phyloP scores from a whole-genome alignment of 2,329 filamentous ascomycete genomes.

The Venturia asperata region DNA sequence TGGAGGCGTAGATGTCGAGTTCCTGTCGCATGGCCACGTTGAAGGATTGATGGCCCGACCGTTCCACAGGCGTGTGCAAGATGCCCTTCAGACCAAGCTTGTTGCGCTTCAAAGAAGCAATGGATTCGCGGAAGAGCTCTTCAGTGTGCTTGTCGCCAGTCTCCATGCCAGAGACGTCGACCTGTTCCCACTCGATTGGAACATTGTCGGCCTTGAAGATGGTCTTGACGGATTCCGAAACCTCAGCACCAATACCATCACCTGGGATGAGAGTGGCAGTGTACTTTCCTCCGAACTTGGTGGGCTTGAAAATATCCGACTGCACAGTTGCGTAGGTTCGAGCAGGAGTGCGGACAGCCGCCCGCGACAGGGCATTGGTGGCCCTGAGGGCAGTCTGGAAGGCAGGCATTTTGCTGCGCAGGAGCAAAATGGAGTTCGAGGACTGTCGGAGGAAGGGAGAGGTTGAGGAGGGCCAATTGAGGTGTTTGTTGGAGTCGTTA shows the following conservation, averaged over 20 bases:
- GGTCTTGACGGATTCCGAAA: conserved; percentile 96
- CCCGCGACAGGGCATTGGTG: neutral
- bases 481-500: conserved; percentile 7
- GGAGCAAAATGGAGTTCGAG: neutral
- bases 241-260: conserved; percentile 96
- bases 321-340: conserved; percentile 55
- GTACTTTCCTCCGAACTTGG: conserved; percentile 99
- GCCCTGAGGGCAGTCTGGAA: conserved; percentile 12
- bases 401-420: conserved; percentile 11
- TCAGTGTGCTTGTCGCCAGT: conserved; percentile 80
- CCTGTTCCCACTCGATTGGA: conserved; percentile 96
- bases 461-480: neutral
- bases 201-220: conserved; percentile 99
- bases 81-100: conserved; percentile 99
- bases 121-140: conserved; percentile 90
- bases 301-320: conserved; percentile 97
- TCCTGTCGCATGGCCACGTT: conserved; percentile 98
- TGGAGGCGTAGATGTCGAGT: conserved; percentile 98
- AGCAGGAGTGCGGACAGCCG: conserved; percentile 4
- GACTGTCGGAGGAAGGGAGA: neutral
- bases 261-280: conserved; percentile 96
- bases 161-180: conserved; percentile 89
- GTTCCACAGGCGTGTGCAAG: conserved; percentile 91
- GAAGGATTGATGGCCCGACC: conserved; percentile 97
- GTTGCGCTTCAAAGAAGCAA: conserved; percentile 93